These are phyloP conservation scores for Globisporangium acanthophoron DNA, from an alignment of 352 stramenopile species.

Conservation along the genomic window DNA sequence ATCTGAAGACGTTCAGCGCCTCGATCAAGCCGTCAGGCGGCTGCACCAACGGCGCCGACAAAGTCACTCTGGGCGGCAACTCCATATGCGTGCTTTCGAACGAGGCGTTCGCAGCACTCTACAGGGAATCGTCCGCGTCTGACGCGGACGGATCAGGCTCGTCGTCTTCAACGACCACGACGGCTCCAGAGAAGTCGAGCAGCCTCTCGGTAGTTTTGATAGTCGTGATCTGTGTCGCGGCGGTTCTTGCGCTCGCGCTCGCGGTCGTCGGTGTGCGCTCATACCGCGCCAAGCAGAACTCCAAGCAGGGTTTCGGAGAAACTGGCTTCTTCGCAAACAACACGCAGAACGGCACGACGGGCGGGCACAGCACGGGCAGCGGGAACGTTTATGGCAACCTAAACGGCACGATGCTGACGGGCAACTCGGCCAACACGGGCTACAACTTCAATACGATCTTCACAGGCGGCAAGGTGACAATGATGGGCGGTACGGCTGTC, in stretches of 20 bases:
- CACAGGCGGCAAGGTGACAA: constrained; percentile 40
- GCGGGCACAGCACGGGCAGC: constrained; percentile 6
- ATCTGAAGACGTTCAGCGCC: constrained; percentile 34
- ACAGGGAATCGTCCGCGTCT: constrained; percentile 10
- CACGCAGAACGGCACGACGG: constrained; percentile 20
- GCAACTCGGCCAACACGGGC: constrained; percentile 11
- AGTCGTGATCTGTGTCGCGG: constrained; percentile 47
- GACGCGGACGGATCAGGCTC: constrained; percentile 13
- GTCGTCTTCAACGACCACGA: constrained; percentile 21
- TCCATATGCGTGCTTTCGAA: constrained; percentile 63
- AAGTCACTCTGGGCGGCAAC: constrained; percentile 25
- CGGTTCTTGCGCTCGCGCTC: constrained; percentile 43
- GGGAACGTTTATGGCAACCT: constrained; percentile 14
- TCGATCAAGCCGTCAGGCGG: constrained; percentile 35
- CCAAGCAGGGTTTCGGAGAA: constrained; percentile 20
- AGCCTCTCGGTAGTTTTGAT: constrained; percentile 45
- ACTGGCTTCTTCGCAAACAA: constrained; percentile 51
- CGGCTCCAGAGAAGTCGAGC: constrained; percentile 12
- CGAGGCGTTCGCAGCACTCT: constrained; percentile 46
- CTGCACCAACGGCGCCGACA: constrained; percentile 37
- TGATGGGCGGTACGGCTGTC: constrained; percentile 44
- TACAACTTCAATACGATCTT: constrained; percentile 56
- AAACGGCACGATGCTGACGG: constrained; percentile 10
- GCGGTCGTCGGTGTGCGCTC: constrained; percentile 43
- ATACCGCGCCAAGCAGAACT: constrained; percentile 30